These are phyloP conservation scores for Clavariopsis aquatica DNA, from an alignment of 495 filamentous ascomycete genomes.

Conservation along the genomic window DNA sequence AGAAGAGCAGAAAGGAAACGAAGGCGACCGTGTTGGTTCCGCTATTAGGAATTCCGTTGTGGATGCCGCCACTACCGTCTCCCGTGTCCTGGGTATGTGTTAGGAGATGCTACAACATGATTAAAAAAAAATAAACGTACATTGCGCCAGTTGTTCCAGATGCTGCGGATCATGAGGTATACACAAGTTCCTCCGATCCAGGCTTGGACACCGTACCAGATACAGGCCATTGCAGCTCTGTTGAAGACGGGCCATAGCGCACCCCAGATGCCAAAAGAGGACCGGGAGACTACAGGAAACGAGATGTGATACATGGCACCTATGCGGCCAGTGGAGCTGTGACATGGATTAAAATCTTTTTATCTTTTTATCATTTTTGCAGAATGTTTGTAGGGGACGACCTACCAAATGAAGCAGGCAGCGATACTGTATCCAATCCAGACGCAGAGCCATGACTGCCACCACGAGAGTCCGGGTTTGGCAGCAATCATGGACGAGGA, in stretches of 20 bases:
- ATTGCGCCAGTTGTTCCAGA: slow-evolving; percentile 40
- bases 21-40: slow-evolving; percentile 77
- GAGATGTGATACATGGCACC: slow-evolving; percentile 48
- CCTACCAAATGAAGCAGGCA: slow-evolving; percentile 63
- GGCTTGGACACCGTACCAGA: slow-evolving; percentile 85
- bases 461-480: slow-evolving; percentile 74
- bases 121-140: slow-evolving; percentile 14
- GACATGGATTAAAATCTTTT: background rate
- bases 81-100: slow-evolving; percentile 32
- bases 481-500: slow-evolving; percentile 75
- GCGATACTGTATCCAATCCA: slow-evolving; percentile 72
- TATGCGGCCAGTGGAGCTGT: slow-evolving; percentile 71
- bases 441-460: slow-evolving; percentile 90
- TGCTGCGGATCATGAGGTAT: slow-evolving; percentile 45
- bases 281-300: slow-evolving; percentile 45
- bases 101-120: background rate
- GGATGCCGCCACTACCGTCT: slow-evolving; percentile 47
- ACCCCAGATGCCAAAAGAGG: slow-evolving; percentile 49
- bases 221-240: slow-evolving; percentile 76
- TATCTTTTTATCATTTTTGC: background rate
- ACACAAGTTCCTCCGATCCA: slow-evolving; percentile 72
- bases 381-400: too few relatives aligned
- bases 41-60: slow-evolving; percentile 65
- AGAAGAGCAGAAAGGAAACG: slow-evolving; percentile 54
- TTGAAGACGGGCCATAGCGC: slow-evolving; percentile 87